Conservation (phyloP, 2,329 filamentous ascomycete genomes). For the Endocalyx cinctus region DNA sequence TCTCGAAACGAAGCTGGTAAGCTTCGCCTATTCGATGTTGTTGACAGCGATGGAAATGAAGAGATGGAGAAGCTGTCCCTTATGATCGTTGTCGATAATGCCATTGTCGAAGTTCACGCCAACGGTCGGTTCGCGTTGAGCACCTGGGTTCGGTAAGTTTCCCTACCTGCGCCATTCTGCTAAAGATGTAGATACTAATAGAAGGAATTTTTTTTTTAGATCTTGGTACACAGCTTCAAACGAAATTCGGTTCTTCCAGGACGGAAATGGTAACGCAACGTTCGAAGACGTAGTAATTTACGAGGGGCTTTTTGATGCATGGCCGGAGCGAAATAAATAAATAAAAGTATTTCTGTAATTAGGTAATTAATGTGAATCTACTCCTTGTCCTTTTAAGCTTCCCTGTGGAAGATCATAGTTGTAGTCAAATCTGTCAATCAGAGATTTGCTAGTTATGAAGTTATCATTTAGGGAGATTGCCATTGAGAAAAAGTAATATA, state of each 20-base stretch:
- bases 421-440: no score
- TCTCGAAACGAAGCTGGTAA: conserved; percentile 32
- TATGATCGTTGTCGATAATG: conserved; percentile 36
- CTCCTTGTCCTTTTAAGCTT: no score
- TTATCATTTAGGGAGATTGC: no score
- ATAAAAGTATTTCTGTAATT: background rate
- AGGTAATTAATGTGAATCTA: no score
- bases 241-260: conserved; percentile 30
- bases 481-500: no score
- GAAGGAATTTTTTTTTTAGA: conserved; percentile 15
- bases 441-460: no score
- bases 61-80: conserved; percentile 33
- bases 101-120: conserved; percentile 34
- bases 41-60: conserved; percentile 19
- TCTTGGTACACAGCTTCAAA: conserved; percentile 32
- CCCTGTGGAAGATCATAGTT: no score
- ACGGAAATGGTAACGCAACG: conserved; percentile 24
- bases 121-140: conserved; percentile 37
- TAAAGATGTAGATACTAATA: conserved; percentile 13
- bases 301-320: conserved; percentile 34
- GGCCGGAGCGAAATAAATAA: conserved; percentile 22
- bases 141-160: conserved; percentile 37
- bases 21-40: conserved; percentile 35
- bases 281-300: conserved; percentile 30
- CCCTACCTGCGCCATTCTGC: background rate